A percentile compares a stretch with the other conserved stretches of the same genome.
Conservation (phyloP, 2,329 filamentous ascomycete genomes). For the Ophiostoma australiae region DNA sequence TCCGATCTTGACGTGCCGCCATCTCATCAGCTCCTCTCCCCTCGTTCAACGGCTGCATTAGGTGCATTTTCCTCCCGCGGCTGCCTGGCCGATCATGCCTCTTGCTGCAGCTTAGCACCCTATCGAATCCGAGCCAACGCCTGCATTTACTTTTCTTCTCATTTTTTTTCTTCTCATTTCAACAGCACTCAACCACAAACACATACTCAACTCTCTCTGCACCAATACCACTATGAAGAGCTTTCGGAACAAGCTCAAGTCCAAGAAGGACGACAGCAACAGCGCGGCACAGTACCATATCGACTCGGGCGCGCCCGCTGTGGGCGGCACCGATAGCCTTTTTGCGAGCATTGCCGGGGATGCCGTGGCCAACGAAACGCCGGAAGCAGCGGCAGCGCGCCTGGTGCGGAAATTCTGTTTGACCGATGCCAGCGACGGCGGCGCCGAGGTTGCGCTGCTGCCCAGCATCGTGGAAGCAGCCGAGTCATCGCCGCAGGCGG, state of each 20-base stretch:
- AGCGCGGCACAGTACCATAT: not conserved
- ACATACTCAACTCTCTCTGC: not conserved
- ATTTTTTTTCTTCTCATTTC: not conserved
- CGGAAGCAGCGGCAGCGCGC: slow-evolving; percentile 23
- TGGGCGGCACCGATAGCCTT: not conserved
- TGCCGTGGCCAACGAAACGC: slow-evolving; percentile 21
- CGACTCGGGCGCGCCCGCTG: not conserved
- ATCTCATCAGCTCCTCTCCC: not conserved
- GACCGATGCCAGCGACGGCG: slow-evolving; percentile 33
- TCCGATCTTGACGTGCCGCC: not conserved
- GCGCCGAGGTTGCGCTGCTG: slow-evolving; percentile 86
- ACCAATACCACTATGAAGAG: slow-evolving; percentile 24
- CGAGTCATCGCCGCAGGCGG: slow-evolving; percentile 84
- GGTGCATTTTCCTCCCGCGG: not conserved
- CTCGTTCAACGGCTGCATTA: not conserved
- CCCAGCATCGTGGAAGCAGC: slow-evolving; percentile 91
- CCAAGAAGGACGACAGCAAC: slow-evolving; percentile 18
- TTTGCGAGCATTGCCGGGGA: slow-evolving; percentile 10
- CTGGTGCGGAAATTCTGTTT: slow-evolving; percentile 25
- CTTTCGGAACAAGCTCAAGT: slow-evolving; percentile 25
- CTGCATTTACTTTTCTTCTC: not conserved
- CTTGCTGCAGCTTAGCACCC: not conserved
- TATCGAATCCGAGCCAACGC: not conserved
- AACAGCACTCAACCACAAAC: not conserved
- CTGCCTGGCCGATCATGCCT: not conserved